Conservation (phyloP, 805 yeast species). For the Cyberlindnera galapagoensis region DNA sequence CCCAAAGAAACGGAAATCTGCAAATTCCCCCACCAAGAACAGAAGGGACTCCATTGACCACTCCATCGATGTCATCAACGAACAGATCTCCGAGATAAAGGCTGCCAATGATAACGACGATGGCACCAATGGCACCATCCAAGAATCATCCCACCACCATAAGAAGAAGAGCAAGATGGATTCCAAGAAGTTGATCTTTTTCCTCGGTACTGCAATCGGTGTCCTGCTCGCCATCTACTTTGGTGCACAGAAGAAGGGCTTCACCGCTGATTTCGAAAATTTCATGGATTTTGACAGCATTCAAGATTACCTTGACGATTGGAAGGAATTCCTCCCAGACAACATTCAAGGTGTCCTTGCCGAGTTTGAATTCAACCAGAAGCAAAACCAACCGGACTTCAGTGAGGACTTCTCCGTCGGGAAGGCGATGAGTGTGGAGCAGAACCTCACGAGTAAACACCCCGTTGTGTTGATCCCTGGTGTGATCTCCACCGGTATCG, state of each 20-base stretch:
- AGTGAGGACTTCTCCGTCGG: constrained; percentile 91
- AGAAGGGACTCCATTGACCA: not conserved
- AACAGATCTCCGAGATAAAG: not conserved
- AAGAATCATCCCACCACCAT: not conserved
- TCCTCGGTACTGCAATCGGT: constrained; percentile 72
- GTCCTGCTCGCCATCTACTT: constrained; percentile 56
- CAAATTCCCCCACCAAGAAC: no score
- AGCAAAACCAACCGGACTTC: constrained; percentile 34
- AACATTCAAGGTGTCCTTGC: constrained; percentile 53
- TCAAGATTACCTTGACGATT: constrained; percentile 56
- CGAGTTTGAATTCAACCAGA: constrained; percentile 36
- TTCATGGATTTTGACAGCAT: constrained; percentile 38
- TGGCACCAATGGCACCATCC: not conserved
- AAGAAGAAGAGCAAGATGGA: constrained; percentile 3
- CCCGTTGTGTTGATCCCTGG: constrained; percentile 96
- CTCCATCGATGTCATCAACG: not conserved
- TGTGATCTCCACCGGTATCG: constrained; percentile 90
- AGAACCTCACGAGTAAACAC: constrained; percentile 48
- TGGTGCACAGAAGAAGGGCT: constrained; percentile 36
- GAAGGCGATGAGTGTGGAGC: constrained; percentile 43
- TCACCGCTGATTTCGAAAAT: constrained; percentile 28
- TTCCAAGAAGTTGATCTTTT: constrained; percentile 53
- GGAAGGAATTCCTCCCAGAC: constrained; percentile 69
- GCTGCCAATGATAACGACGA: not conserved
- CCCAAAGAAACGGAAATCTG: no score